phyloP scores from a whole-genome alignment of 2,329 filamentous ascomycete species.

The Ophiostoma australiae region DNA sequence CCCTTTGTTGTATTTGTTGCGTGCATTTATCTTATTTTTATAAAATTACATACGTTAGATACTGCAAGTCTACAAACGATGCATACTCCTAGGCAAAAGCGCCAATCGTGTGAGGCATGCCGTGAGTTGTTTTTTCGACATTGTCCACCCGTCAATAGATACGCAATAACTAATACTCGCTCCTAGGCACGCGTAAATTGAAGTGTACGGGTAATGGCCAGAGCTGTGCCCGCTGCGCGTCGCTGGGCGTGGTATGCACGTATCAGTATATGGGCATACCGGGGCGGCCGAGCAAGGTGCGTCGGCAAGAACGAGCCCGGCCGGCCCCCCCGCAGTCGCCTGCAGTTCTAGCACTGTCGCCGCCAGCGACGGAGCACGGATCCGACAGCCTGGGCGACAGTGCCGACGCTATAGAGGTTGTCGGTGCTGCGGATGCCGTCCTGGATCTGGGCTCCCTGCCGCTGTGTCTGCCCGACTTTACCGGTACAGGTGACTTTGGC shows the following conservation, averaged over 20 bases:
- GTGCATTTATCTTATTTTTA: not conserved
- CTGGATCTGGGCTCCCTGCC: not conserved
- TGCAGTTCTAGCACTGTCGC: not conserved
- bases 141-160: not conserved
- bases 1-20: not conserved
- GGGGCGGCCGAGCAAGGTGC: conserved; percentile 19
- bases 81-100: conserved; percentile 19
- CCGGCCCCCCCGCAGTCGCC: not conserved
- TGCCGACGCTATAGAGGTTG: not conserved
- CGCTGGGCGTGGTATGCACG: conserved; percentile 17
- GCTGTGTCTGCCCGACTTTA: not conserved
- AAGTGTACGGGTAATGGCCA: conserved; percentile 17
- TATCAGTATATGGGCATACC: conserved; percentile 22
- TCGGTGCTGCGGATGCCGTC: not conserved
- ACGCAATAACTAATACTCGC: not conserved
- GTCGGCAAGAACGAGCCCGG: conserved; percentile 14
- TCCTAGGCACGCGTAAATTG: conserved; percentile 20
- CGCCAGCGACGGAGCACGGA: not conserved
- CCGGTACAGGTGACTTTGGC: conserved; percentile 1
- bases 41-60: not conserved
- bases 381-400: not conserved
- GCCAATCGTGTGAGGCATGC: conserved; percentile 24
- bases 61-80: conserved; percentile 12
- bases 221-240: conserved; percentile 17
- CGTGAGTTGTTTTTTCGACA: conserved; percentile 15